Conservation (phyloP, 176 grass and related monocot species). For the Puccinellia tenuiflora region DNA sequence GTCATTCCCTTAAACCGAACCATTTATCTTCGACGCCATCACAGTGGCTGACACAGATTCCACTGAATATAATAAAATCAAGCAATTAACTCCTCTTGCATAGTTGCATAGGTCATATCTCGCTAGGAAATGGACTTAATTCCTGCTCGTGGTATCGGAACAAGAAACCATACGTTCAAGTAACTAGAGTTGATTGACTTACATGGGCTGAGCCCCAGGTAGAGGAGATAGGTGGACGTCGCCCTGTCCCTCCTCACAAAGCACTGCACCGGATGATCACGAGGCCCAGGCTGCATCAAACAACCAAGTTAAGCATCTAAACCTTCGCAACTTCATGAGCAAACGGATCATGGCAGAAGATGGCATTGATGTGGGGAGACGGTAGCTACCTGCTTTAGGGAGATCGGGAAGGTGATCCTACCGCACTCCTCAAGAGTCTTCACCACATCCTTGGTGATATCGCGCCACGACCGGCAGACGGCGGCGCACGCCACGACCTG, state of each 20-base stretch:
- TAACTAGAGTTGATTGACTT: constrained; percentile 21
- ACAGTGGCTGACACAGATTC: not conserved
- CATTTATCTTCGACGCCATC: not conserved
- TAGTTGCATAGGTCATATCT: not conserved
- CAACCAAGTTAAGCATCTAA: constrained; percentile 20
- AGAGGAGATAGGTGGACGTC: constrained; percentile 82
- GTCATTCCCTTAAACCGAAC: not conserved
- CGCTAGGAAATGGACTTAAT: not conserved
- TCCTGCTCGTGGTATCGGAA: not conserved
- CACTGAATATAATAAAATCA: not conserved
- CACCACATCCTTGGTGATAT: constrained; percentile 86
- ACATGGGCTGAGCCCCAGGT: constrained; percentile 93
- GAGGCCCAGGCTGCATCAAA: constrained; percentile 66
- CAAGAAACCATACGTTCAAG: not conserved
- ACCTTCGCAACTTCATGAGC: not conserved
- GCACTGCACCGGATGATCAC: constrained; percentile 79
- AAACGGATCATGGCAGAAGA: constrained; percentile 2
- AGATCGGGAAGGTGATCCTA: constrained; percentile 94
- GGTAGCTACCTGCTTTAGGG: constrained; percentile 74
- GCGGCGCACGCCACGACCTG: constrained; percentile 77
- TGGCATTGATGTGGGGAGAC: not conserved
- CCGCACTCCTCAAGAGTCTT: constrained; percentile 81
- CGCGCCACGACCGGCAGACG: constrained; percentile 88
- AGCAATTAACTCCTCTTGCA: not conserved
- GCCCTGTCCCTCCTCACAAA: constrained; percentile 85